A percentile compares a stretch with the other conserved stretches of the same genome.
Conservation (phyloP, 2,329 filamentous ascomycete genomes). For the Xylariales sp. region DNA sequence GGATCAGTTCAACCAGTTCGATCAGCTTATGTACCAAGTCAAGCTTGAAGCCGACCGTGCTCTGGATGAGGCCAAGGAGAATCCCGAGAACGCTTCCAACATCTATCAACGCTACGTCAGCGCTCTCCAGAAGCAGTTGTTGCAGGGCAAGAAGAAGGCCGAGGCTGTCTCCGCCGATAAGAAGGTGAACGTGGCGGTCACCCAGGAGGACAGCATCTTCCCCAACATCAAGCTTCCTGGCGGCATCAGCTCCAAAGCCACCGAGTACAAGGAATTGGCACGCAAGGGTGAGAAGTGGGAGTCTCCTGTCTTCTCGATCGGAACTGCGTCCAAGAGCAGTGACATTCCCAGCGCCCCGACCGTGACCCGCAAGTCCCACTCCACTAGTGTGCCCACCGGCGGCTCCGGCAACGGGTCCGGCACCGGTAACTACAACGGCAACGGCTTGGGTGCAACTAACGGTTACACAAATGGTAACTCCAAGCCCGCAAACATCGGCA, state of each 20-base stretch:
- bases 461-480: neutral
- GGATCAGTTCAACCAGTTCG: constrained; percentile 72
- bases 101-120: constrained; percentile 81
- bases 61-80: constrained; percentile 56
- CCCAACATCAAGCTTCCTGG: constrained; percentile 79
- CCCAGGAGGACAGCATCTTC: constrained; percentile 85
- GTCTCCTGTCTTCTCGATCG: constrained; percentile 88
- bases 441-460: neutral
- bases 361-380: constrained; percentile 43
- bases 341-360: constrained; percentile 61
- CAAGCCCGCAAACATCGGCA: constrained; percentile 2
- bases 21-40: constrained; percentile 68
- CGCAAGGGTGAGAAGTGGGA: constrained; percentile 93
- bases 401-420: neutral
- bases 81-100: constrained; percentile 71
- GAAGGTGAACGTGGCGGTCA: constrained; percentile 78
- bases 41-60: constrained; percentile 79
- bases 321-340: constrained; percentile 66
- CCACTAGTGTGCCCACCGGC: constrained; percentile 8
- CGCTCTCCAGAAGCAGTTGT: constrained; percentile 68
- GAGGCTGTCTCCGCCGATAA: constrained; percentile 58
- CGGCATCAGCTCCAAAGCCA: constrained; percentile 88
- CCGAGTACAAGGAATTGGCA: constrained; percentile 85
- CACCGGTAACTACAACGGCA: neutral
- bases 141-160: constrained; percentile 75